A percentile compares a stretch with the other conserved stretches of the same genome.
phyloP scores from a whole-genome alignment of 352 stramenopile species.

The Aphanomyces invadans region DNA sequence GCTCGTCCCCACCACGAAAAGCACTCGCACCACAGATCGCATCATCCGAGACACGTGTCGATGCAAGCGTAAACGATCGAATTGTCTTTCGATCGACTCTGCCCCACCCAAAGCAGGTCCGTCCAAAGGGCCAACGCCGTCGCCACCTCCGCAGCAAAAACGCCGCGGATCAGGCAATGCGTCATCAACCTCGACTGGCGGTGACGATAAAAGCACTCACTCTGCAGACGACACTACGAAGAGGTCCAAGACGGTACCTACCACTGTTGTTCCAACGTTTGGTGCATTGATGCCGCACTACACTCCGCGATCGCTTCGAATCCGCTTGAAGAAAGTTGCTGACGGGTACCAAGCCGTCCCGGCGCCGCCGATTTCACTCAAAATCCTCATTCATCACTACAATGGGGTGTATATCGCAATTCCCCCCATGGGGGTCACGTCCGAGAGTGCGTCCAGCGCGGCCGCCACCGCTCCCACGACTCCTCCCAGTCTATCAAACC shows the following conservation, averaged over 20 bases:
- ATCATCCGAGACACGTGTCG: constrained; percentile 19
- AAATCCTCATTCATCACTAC: not conserved
- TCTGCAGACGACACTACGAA: too few relatives aligned
- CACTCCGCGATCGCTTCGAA: not conserved
- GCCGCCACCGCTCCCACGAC: not conserved
- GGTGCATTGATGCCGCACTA: not conserved
- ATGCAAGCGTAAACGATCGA: constrained; percentile 14
- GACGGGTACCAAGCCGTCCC: constrained; percentile 15
- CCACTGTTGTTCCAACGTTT: too few relatives aligned
- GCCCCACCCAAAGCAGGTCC: not conserved
- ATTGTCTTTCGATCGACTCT: not conserved
- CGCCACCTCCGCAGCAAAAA: not conserved
- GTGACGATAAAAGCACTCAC: not conserved
- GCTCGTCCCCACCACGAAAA: not conserved
- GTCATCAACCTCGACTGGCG: not conserved
- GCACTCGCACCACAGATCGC: constrained; percentile 2
- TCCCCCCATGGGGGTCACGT: not conserved
- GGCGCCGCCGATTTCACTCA: not conserved
- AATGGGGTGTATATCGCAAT: constrained; percentile 13
- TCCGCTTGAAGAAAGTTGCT: constrained; percentile 18
- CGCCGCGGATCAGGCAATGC: not conserved
- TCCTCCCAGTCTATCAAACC: not conserved
- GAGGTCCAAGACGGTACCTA: too few relatives aligned
- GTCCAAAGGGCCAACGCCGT: not conserved
- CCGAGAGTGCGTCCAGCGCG: not conserved